Conservation (phyloP, 2,329 filamentous ascomycete species). For the Penicillium sp. region DNA sequence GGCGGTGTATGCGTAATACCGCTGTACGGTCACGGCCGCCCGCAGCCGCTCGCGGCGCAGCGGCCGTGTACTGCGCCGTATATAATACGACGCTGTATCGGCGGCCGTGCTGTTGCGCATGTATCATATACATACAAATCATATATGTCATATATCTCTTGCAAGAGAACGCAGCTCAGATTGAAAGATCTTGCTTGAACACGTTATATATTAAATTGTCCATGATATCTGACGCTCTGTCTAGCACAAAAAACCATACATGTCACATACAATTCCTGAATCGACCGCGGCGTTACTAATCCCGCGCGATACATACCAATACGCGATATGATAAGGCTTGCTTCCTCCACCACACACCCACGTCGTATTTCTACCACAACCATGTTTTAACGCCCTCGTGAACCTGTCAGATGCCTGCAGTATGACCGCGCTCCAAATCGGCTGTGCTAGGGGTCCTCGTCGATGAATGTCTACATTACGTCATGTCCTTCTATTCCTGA, state of each 20-base stretch:
- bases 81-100: background rate
- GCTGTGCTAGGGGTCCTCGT: background rate
- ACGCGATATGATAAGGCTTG: slow-evolving; percentile 9
- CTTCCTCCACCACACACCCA: too few relatives aligned
- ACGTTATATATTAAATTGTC: too few relatives aligned
- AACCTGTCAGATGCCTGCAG: background rate
- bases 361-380: background rate
- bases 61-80: background rate
- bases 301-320: slow-evolving; percentile 13
- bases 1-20: slow-evolving; percentile 9
- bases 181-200: background rate
- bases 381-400: background rate
- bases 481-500: slow-evolving; percentile 3
- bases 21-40: background rate
- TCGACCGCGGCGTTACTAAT: slow-evolving; percentile 20
- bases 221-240: too few relatives aligned
- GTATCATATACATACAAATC: background rate
- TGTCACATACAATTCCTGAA: background rate
- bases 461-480: background rate
- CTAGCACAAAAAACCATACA: too few relatives aligned
- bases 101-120: background rate
- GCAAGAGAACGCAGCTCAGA: too few relatives aligned
- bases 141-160: too few relatives aligned
- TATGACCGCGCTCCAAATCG: background rate
- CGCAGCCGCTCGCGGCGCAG: background rate